Evolutionary conservation across 179 eudicot species (phyloP).

Genomic region (Beta corolliflora): DNA sequence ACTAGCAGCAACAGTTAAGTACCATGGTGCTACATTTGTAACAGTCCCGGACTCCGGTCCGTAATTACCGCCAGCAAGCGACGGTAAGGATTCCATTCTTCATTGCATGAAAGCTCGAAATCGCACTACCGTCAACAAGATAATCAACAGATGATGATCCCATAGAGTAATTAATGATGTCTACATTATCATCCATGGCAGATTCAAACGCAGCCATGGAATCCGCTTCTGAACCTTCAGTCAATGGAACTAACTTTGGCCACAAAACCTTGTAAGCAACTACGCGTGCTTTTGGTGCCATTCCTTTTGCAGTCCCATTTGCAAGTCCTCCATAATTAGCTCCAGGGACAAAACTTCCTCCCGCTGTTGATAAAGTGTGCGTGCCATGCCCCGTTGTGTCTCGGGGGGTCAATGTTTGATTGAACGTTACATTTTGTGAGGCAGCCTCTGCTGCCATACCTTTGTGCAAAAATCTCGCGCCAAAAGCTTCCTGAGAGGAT

Average conservation of each 20-base stretch:
- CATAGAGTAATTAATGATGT: neutral
- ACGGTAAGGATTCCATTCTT: constrained; percentile 3
- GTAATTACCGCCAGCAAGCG: constrained; percentile 14
- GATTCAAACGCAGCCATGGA: constrained; percentile 12
- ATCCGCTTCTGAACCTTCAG: neutral
- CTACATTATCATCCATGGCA: constrained; percentile 19
- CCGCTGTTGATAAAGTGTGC: constrained; percentile 21
- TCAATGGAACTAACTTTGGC: neutral
- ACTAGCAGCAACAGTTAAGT: constrained; percentile 24
- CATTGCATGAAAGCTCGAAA: constrained; percentile 13
- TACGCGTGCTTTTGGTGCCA: constrained; percentile 18
- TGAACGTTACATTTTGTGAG: neutral
- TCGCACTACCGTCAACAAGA: neutral
- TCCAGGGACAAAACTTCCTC: constrained; percentile 3
- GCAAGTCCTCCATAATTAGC: neutral
- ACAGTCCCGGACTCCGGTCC: constrained; percentile 2
- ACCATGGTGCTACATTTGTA: constrained; percentile 16
- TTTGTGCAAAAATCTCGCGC: constrained; percentile 25
- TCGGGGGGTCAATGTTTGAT: constrained; percentile 7
- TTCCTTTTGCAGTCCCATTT: constrained; percentile 17
- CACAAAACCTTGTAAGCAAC: constrained; percentile 23
- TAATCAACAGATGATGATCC: neutral
- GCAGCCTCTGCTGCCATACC: neutral
- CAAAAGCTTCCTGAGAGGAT: constrained; percentile 25
- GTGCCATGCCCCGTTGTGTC: constrained; percentile 26